Evolutionary conservation across 2,329 filamentous ascomycete species (phyloP), one percentile per base, ranked within the genome.

Genomic region (Curvularia sp.): DNA sequence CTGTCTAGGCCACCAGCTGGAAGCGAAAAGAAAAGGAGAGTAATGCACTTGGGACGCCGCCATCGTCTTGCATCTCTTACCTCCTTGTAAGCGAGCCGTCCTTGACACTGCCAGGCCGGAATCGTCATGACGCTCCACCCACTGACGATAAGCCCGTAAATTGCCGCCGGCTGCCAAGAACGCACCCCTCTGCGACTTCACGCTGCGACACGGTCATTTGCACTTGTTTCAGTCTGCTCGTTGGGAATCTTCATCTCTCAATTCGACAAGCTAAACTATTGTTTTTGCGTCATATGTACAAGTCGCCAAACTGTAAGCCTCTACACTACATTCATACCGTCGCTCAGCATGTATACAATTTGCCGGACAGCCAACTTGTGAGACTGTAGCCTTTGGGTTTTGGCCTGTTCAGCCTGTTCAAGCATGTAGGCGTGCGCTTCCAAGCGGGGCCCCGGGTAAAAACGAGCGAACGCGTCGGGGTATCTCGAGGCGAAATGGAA

Each of bases 381-480:
- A 27, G 7, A 9, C 39, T 5, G 39, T 42, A 13, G 25, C 39
- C 8, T 42, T 42, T 12, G 19, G 21, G 39, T 10, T 25, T 13
- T 8, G 39, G 21, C 15, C 7, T 15, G 7, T 5, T 42, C 21
- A 15, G 19, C 6, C 13, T 15, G 21, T 42, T 15, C 3, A n/a
- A 42, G 21, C 34, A n/a, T 36, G 34, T 34, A 13, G 32, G 15
- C 8, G 4, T 15, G 39, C 21, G 39, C 21, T 25, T 27, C 12
- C 34, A n/a, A n/a, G 55, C 34, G 42, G 53, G 47, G 51, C 41
- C 47, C 60, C 57, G 12, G 43, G 30, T 23, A 57, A 42, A 42
- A 42, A 63, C 66, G 65, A 69, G 64, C 43, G 67, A 65, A 64
- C 53, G 60, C 59, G 55, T 64, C 60, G 53, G 68, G 68, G 61